A percentile compares a stretch with the other conserved stretches of the same genome.
phyloP scores from a whole-genome alignment of 179 eudicot genomes.

The Pouteria campechiana region DNA sequence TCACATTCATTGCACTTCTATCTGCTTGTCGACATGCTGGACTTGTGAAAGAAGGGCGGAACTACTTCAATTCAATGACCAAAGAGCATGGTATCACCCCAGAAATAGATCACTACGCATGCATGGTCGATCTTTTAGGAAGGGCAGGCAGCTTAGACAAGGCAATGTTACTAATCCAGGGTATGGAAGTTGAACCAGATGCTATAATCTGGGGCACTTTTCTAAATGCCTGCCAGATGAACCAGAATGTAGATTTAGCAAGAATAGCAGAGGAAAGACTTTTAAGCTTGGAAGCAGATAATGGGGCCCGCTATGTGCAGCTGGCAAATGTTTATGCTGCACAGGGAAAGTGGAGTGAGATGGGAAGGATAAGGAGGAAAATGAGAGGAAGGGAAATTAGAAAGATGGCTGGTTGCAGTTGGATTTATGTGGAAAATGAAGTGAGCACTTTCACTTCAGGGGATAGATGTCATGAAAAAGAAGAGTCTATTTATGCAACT shows the following conservation, averaged over 20 bases:
- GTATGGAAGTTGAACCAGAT: constrained; percentile 42
- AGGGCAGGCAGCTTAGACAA: constrained; percentile 55
- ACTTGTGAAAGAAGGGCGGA: constrained; percentile 57
- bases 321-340: constrained; percentile 77
- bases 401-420: constrained; percentile 80
- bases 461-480: constrained; percentile 34
- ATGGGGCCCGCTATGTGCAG: constrained; percentile 63
- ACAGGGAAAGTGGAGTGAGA: constrained; percentile 74
- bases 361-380: constrained; percentile 73
- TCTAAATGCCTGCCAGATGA: constrained; percentile 63
- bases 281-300: constrained; percentile 46
- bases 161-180: constrained; percentile 42
- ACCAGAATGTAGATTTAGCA: constrained; percentile 39
- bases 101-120: constrained; percentile 67
- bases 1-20: constrained; percentile 70
- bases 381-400: constrained; percentile 72
- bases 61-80: constrained; percentile 51
- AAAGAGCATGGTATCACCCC: constrained; percentile 39
- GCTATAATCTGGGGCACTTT: constrained; percentile 60
- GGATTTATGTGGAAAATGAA: constrained; percentile 49
- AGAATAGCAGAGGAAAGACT: constrained; percentile 51
- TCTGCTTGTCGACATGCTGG: constrained; percentile 88
- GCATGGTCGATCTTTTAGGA: constrained; percentile 90
- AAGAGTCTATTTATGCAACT: constrained; percentile 39
- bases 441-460: constrained; percentile 53